Evolutionary conservation across 75 land plant species (phyloP).

Genomic region (Cupressus sempervirens): DNA sequence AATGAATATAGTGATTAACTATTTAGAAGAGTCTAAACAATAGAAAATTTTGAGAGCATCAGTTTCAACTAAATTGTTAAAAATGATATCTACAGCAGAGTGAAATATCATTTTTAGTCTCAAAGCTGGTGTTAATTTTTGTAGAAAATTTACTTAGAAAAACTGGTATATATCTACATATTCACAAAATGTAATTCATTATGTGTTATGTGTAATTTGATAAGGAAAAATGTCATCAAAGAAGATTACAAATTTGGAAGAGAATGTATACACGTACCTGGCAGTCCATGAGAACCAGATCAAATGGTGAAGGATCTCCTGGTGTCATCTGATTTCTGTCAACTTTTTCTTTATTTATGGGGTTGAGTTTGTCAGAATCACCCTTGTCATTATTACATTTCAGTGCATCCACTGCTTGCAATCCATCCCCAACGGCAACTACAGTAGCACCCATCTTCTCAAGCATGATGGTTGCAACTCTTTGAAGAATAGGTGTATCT

Average conservation of each 20-base stretch:
- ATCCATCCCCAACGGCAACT: constrained; percentile 65
- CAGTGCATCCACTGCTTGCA: constrained; percentile 66
- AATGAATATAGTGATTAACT: neutral
- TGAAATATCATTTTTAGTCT: neutral
- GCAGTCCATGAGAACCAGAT: constrained; percentile 84
- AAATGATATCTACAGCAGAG: neutral
- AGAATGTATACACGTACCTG: constrained; percentile 41
- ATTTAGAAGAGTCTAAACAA: neutral
- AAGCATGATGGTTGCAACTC: constrained; percentile 76
- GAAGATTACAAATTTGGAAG: neutral
- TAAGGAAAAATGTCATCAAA: neutral
- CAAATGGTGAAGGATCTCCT: constrained; percentile 24
- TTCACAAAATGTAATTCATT: neutral
- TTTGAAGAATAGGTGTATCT: constrained; percentile 74
- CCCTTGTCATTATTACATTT: constrained; percentile 2
- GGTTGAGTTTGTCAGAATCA: constrained; percentile 8
- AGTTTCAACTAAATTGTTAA: neutral
- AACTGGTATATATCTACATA: neutral
- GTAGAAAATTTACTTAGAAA: neutral
- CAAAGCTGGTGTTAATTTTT: neutral
- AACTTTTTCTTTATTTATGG: constrained; percentile 7
- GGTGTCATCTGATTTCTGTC: neutral
- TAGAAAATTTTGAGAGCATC: neutral
- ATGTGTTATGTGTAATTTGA: neutral
- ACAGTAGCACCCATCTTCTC: constrained; percentile 78